Percentiles rank a stretch among this genome's conserved stretches.
These are phyloP conservation scores for Camellia oleifera DNA, from an alignment of 179 eudicot species.

Conservation along the genomic window DNA sequence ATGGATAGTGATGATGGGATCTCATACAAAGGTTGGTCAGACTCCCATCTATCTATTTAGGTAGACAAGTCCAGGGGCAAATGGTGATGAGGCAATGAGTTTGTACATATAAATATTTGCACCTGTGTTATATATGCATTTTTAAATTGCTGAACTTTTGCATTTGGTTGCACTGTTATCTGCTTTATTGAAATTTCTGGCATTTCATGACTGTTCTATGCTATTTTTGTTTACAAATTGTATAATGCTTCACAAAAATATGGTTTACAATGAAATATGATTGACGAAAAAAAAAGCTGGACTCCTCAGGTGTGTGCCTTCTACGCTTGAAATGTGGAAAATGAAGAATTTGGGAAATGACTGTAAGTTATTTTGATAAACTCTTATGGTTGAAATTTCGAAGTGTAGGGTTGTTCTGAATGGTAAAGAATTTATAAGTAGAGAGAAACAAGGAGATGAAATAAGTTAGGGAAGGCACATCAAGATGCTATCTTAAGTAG, in stretches of 20 bases:
- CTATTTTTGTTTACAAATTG: not conserved
- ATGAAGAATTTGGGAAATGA: not conserved
- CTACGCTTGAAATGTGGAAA: not conserved
- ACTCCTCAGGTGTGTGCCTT: not conserved
- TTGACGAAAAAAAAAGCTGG: not conserved
- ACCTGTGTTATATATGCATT: not conserved
- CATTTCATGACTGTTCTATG: not conserved
- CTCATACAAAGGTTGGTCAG: constrained; percentile 59
- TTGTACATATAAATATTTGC: not conserved
- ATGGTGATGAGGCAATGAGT: not conserved
- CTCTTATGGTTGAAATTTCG: not conserved
- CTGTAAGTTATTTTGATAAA: not conserved
- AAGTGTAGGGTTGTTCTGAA: constrained; percentile 2
- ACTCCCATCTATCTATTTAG: not conserved
- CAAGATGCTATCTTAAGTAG: not conserved
- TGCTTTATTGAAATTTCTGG: not conserved
- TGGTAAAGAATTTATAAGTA: not conserved
- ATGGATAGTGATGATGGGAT: constrained; percentile 85
- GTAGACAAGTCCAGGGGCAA: not conserved
- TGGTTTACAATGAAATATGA: not conserved
- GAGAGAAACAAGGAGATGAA: not conserved
- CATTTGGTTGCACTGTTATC: not conserved
- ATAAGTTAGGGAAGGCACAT: not conserved
- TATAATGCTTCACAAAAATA: not conserved
- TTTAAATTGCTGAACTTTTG: not conserved